A percentile compares a stretch with the other conserved stretches of the same genome.
These are phyloP conservation scores for Solanum phureja DNA, from an alignment of 257 asterid species.

Conservation along the genomic window DNA sequence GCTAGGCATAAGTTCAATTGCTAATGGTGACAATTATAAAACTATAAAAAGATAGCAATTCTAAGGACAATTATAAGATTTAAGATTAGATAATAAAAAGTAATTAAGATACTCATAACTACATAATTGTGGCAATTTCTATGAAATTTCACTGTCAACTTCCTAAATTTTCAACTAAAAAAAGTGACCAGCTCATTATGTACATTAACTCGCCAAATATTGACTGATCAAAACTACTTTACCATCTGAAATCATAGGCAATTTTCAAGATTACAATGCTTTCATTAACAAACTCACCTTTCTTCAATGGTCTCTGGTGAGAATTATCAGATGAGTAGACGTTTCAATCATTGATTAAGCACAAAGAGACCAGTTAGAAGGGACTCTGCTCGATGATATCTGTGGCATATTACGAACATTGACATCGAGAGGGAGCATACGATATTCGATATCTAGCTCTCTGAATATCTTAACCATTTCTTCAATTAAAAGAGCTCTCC, in stretches of 20 bases:
- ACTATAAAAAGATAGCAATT: background rate
- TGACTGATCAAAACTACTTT: background rate
- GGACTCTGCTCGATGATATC: constrained; percentile 38
- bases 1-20: background rate
- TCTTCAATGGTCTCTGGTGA: background rate
- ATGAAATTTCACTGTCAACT: background rate
- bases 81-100: background rate
- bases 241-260: background rate
- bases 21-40: background rate
- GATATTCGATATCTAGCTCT: constrained; percentile 78
- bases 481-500: constrained; percentile 68
- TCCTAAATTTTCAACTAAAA: background rate
- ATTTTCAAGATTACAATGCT: background rate
- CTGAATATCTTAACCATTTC: constrained; percentile 64
- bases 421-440: constrained; percentile 63
- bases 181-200: background rate
- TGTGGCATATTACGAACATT: constrained; percentile 72
- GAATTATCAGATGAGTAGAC: background rate
- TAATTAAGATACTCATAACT: background rate
- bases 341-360: background rate
- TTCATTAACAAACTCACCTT: background rate
- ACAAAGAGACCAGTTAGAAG: constrained; percentile 58
- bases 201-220: background rate
- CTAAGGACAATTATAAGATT: background rate
- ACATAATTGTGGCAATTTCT: background rate